Evolutionary conservation across 768 basidiomycete species (phyloP), one percentile per base, ranked within the genome.

Genomic region (Boletus tylopilopsis): DNA sequence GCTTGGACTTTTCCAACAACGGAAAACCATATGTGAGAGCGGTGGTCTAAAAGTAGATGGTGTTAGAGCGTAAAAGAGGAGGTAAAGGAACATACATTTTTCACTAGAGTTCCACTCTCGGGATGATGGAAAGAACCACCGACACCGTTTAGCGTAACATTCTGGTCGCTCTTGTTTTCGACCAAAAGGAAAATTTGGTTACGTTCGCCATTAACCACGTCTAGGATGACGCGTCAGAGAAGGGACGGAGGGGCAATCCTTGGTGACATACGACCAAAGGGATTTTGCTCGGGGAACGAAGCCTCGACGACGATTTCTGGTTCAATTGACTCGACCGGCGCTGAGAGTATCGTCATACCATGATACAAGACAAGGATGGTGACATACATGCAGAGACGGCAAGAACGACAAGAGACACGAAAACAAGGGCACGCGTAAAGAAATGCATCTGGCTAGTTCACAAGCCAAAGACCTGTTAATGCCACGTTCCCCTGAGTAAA

Each of bases 141-240:
- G 50, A 87, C 74, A 57, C 69, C 76, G 51, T 81, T 64, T 16
- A 92, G 70, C 2, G 87, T 88, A 42, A 87, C 74, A 54, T 90
- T 87, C 59, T 75, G 76, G 57, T 78, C 79, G 11, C 86, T 85
- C 65, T 80, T 86, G 69, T 90, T 93, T 68, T 90, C 88, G 12
- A 92, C 74, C 23, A 74, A 67, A 42, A 93, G 67, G 22, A 69
- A 68, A 29, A 93, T 70, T 27, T 76, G 70, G 63, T 90, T 93
- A 62, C 77, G 81, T 73, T 90, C 87, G 50, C 90, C 90, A 58
- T 93, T 93, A 27, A 91, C 82, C 42, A 92, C 72, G 51, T 90
- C 90, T 92, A 60, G n/a, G 54, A 33, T 27, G 19, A 47, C n/a
- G 37, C 33, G 46, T 59, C 33, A 61, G 32, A 30, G 7, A 8